Conservation (phyloP, 192 early-diverging fungal genomes). For the Coemansia sp. region DNA sequence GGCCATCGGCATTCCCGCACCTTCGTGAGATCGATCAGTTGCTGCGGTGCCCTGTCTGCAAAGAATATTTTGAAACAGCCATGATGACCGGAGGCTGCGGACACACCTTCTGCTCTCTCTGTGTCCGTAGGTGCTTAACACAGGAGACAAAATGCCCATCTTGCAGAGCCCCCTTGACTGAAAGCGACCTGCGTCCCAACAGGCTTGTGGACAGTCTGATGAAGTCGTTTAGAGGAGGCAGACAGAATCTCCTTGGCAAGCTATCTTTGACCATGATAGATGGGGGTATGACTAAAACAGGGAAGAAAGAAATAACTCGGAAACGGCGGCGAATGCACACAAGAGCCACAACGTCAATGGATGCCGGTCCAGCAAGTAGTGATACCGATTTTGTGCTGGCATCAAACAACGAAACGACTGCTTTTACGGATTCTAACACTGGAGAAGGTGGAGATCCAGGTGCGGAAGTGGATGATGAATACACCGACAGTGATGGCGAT, state of each 20-base stretch:
- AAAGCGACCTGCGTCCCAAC: conserved; percentile 42
- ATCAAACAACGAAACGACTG: background rate
- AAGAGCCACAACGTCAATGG: background rate
- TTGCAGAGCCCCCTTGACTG: conserved; percentile 55
- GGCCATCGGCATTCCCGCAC: conserved; percentile 43
- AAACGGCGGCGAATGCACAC: conserved; percentile 32
- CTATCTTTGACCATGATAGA: background rate
- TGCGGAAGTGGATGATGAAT: conserved; percentile 11
- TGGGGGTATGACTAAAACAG: background rate
- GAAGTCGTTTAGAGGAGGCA: conserved; percentile 28
- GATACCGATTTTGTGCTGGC: background rate
- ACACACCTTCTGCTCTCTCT: conserved; percentile 79
- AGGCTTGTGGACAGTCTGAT: conserved; percentile 43
- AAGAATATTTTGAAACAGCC: conserved; percentile 65
- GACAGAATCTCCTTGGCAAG: conserved; percentile 20
- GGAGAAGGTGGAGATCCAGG: conserved; percentile 16
- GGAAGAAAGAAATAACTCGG: background rate
- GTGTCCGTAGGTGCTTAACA: conserved; percentile 63
- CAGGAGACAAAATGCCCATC: conserved; percentile 66
- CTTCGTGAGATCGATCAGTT: conserved; percentile 65
- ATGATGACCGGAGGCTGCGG: conserved; percentile 62
- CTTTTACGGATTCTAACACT: background rate
- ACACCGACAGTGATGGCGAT: conserved; percentile 34
- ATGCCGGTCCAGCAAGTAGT: background rate
- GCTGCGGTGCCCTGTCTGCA: conserved; percentile 75